Conservation (phyloP, 352 stramenopile species). For the Phytopythium kandeliae region DNA sequence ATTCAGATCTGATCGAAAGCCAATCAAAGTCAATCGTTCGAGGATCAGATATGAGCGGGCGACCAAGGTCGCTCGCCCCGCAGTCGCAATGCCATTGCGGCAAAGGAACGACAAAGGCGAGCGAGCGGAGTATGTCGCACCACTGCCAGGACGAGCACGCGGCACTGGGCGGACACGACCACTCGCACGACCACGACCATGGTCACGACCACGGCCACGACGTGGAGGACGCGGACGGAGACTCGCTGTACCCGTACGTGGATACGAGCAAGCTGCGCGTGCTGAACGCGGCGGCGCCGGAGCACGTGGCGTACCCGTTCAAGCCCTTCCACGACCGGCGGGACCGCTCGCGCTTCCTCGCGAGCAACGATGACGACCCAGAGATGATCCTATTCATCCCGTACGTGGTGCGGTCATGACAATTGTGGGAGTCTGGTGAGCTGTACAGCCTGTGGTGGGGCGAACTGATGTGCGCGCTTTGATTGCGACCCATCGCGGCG, state of each 20-base stretch:
- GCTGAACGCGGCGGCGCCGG: slow-evolving; percentile 66
- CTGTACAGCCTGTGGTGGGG: background rate
- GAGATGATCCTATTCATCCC: slow-evolving; percentile 83
- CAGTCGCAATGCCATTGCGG: too few species aligned
- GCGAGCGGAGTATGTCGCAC: slow-evolving; percentile 24
- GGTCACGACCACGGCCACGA: slow-evolving; percentile 57
- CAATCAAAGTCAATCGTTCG: too few species aligned
- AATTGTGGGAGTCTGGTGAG: too few species aligned
- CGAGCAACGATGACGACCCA: slow-evolving; percentile 78
- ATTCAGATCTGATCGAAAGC: too few species aligned
- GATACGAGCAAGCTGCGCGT: slow-evolving; percentile 84
- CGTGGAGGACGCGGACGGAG: slow-evolving; percentile 61
- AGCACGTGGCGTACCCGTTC: slow-evolving; percentile 64
- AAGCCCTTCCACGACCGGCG: slow-evolving; percentile 76
- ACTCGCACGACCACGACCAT: slow-evolving; percentile 53
- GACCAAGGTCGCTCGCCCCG: too few species aligned
- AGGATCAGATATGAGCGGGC: too few species aligned
- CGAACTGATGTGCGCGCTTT: background rate
- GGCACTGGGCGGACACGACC: slow-evolving; percentile 30
- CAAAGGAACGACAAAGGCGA: background rate
- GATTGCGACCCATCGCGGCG: background rate
- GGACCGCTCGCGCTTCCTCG: slow-evolving; percentile 55
- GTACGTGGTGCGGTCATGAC: too few species aligned
- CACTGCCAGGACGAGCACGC: slow-evolving; percentile 64
- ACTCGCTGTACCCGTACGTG: slow-evolving; percentile 81